A percentile compares a stretch with the other conserved stretches of the same genome.
Evolutionary conservation across 345 rosid species (phyloP).

Genomic region (Capsella bursapastoris): DNA sequence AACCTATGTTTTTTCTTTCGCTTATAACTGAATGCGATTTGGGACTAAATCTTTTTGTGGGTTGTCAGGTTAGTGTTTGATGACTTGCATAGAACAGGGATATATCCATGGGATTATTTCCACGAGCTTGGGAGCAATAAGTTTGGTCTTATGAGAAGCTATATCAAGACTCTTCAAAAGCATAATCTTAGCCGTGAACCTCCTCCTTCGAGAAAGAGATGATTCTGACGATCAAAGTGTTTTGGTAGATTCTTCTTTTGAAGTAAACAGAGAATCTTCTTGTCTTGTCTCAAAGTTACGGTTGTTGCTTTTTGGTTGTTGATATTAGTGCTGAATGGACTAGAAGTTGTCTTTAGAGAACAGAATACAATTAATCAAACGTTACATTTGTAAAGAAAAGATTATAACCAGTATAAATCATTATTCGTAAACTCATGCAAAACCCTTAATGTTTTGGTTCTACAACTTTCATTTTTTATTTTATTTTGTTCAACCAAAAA

Average conservation of each 20-base stretch:
- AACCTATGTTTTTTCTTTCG: neutral
- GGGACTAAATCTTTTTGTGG: constrained; percentile 17
- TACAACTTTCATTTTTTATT: neutral
- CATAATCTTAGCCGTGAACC: constrained; percentile 93
- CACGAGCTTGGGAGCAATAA: constrained; percentile 82
- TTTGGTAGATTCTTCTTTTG: neutral
- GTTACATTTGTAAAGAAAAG: neutral
- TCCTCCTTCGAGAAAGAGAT: constrained; percentile 49
- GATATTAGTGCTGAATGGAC: neutral
- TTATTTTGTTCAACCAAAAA: too few relatives aligned
- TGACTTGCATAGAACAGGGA: constrained; percentile 95
- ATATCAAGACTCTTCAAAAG: constrained; percentile 75
- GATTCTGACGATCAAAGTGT: constrained; percentile 4
- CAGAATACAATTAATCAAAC: neutral
- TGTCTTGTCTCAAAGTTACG: neutral
- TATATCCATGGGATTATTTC: constrained; percentile 89
- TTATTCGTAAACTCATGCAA: neutral
- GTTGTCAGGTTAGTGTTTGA: constrained; percentile 77
- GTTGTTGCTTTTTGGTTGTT: neutral
- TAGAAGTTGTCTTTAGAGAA: neutral
- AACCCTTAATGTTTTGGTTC: neutral
- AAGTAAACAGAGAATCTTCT: neutral
- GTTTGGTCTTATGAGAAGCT: constrained; percentile 77
- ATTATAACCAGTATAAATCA: neutral
- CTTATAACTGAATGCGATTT: constrained; percentile 2